phyloP scores from a whole-genome alignment of 2,329 filamentous ascomycete species.

The Clarireedia paspali region DNA sequence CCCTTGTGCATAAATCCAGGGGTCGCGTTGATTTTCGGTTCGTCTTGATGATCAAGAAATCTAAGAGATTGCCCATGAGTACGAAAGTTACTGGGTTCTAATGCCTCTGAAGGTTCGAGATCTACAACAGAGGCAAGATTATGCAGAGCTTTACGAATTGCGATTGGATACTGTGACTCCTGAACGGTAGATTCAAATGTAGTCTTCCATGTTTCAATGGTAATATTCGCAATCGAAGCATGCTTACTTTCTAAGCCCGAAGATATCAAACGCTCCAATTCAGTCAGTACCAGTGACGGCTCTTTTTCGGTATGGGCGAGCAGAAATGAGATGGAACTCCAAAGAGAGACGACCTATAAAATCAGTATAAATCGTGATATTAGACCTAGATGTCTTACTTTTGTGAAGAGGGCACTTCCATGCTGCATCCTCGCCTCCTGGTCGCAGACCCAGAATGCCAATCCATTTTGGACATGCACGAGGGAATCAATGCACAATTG shows the following conservation, averaged over 20 bases:
- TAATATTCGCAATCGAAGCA: conserved; percentile 43
- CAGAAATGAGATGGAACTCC: conserved; percentile 39
- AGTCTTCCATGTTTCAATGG: conserved; percentile 60
- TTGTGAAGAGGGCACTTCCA: conserved; percentile 34
- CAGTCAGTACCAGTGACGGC: conserved; percentile 38
- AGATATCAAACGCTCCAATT: conserved; percentile 47
- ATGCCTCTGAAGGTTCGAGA: conserved; percentile 35
- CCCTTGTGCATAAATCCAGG: no score
- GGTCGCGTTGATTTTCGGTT: no score
- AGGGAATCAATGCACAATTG: conserved; percentile 35
- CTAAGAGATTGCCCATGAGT: conserved; percentile 15
- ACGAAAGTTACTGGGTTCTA: conserved; percentile 27
- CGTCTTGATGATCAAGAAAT: conserved; percentile 34
- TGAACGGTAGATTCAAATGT: conserved; percentile 54
- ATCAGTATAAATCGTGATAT: conserved; percentile 23
- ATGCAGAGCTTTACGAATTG: conserved; percentile 54
- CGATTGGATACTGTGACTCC: conserved; percentile 53
- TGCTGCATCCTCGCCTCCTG: conserved; percentile 35
- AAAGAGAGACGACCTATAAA: conserved; percentile 40
- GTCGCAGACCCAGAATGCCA: conserved; percentile 60
- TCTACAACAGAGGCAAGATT: conserved; percentile 49
- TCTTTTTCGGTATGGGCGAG: conserved; percentile 29
- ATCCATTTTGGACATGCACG: conserved; percentile 51
- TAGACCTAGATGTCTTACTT: conserved; percentile 34
- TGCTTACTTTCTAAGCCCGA: conserved; percentile 52